phyloP scores from a whole-genome alignment of 768 basidiomycete species.

The Glaciozyma martinii region DNA sequence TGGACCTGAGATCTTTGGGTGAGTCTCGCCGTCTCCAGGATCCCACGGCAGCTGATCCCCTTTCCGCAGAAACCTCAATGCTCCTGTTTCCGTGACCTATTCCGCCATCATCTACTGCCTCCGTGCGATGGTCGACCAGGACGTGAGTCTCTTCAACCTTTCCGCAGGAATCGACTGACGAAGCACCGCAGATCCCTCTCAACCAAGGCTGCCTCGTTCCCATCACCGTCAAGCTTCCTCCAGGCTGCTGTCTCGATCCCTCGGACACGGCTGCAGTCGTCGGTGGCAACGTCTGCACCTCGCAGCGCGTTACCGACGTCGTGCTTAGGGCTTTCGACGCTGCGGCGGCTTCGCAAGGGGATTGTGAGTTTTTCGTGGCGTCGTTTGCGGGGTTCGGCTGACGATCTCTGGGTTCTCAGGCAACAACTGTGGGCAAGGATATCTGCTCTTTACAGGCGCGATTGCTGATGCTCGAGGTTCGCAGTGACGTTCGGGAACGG shows the following conservation, averaged over 20 bases:
- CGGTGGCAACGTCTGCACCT: constrained; percentile 78
- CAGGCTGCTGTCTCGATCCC: constrained; percentile 65
- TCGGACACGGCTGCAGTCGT: constrained; percentile 84
- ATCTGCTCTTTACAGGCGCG: not conserved
- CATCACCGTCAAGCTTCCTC: constrained; percentile 61
- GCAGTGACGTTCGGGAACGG: constrained; percentile 21
- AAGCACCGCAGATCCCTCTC: constrained; percentile 55
- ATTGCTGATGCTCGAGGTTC: not conserved
- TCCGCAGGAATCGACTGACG: not conserved
- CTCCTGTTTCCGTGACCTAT: constrained; percentile 69
- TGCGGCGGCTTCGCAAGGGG: constrained; percentile 80
- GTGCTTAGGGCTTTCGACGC: constrained; percentile 88
- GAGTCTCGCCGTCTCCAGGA: not conserved
- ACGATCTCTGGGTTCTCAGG: not conserved
- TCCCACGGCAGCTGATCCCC: too few species aligned
- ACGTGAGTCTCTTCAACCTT: not conserved
- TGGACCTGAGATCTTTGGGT: constrained; percentile 48
- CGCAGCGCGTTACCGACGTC: constrained; percentile 86
- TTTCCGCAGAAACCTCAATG: constrained; percentile 54
- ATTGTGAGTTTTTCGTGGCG: not conserved
- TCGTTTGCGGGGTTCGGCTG: not conserved
- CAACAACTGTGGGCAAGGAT: not conserved
- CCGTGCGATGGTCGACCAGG: constrained; percentile 33
- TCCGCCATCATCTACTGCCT: constrained; percentile 39
- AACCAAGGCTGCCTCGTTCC: constrained; percentile 78